Evolutionary conservation across 352 stramenopile genomes (phyloP), one percentile per base, ranked within the genome.

Genomic region (Globisporangium radiosum): DNA sequence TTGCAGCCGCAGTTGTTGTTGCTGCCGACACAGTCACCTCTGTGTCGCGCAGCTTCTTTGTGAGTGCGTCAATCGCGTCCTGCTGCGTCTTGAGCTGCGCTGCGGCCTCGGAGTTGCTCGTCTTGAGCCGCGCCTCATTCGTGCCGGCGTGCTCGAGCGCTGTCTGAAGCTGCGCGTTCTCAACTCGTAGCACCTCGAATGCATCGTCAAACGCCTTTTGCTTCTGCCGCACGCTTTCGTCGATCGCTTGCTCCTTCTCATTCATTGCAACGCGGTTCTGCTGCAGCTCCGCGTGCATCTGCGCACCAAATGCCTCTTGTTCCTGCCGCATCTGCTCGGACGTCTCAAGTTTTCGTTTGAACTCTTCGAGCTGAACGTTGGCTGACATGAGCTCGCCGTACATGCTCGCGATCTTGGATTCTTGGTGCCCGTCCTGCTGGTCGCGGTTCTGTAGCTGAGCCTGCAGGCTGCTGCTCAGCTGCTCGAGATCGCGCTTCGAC

Each of bases 321-420:
- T 92, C 82, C 47, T 87, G 78, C 5, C 70, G 65, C 61, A 84
- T 79, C 53, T 88, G 68, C 37, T 90, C 82, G 4, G 82, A 86
- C 5, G 69, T 74, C 59, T 90, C 75, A 3, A 88, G 62, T 8
- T 83, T 77, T 10, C 85, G 73, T 19, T 83, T 85, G 15, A 78
- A 65, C 40, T 94, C 85, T 43, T 92, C 82, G 1, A 92, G 52
- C 48, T 92, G 85, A 0, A 94, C 81, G 47, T 81, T 89, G 1
- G 80, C 69, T 45, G 82, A 62, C 78, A 92, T 89, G 7, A 94
- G 60, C 25, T 92, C 85, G 48, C 79, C 80, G 17, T 75, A 81
- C 13, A 89, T 69, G 45, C 71, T 88, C 5, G 77, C 68, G 42
- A 92, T 70, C 42, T 81, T 80, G 33, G 81, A 88, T 60, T 90